A percentile compares a stretch with the other conserved stretches of the same genome.
phyloP scores from a whole-genome alignment of 352 stramenopile genomes.

The Elongisporangium anandrum region DNA sequence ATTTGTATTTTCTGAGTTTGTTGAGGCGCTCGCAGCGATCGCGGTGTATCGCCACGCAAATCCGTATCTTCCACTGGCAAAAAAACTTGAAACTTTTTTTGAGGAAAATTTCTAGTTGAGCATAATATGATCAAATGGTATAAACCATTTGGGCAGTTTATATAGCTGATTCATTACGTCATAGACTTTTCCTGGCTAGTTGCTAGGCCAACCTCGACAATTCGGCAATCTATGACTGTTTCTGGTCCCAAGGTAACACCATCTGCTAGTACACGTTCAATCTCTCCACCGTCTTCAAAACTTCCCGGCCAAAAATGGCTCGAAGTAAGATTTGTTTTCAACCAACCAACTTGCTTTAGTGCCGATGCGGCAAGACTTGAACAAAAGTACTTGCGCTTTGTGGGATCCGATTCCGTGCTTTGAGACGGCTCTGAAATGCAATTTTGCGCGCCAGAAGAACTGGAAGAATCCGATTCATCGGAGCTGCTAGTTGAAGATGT shows the following conservation, averaged over 20 bases:
- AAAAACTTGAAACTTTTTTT: slow-evolving; percentile 76
- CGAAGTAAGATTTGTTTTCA: slow-evolving; percentile 57
- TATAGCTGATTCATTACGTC: no score
- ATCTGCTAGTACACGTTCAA: slow-evolving; percentile 49
- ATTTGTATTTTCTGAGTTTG: slow-evolving; percentile 78
- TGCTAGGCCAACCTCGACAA: slow-evolving; percentile 73
- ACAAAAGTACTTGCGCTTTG: slow-evolving; percentile 83
- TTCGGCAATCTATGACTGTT: slow-evolving; percentile 72
- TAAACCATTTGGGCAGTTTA: no score
- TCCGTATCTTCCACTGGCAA: slow-evolving; percentile 66
- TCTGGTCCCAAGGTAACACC: slow-evolving; percentile 49
- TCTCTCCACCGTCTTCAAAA: slow-evolving; percentile 75
- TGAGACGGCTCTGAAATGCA: background rate
- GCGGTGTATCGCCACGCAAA: slow-evolving; percentile 76
- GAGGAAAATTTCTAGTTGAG: slow-evolving; percentile 60
- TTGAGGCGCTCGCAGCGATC: slow-evolving; percentile 67
- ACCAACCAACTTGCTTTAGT: slow-evolving; percentile 74
- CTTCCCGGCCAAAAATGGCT: slow-evolving; percentile 84
- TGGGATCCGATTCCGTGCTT: slow-evolving; percentile 7
- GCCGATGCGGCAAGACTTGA: slow-evolving; percentile 76
- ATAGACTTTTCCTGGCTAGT: slow-evolving; percentile 21
- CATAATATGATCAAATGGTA: no score
- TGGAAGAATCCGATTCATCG: slow-evolving; percentile 8
- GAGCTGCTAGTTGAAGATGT: background rate
- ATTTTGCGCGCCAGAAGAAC: background rate